phyloP scores from a whole-genome alignment of 257 asterid species.

The Solanum raphanifolium region DNA sequence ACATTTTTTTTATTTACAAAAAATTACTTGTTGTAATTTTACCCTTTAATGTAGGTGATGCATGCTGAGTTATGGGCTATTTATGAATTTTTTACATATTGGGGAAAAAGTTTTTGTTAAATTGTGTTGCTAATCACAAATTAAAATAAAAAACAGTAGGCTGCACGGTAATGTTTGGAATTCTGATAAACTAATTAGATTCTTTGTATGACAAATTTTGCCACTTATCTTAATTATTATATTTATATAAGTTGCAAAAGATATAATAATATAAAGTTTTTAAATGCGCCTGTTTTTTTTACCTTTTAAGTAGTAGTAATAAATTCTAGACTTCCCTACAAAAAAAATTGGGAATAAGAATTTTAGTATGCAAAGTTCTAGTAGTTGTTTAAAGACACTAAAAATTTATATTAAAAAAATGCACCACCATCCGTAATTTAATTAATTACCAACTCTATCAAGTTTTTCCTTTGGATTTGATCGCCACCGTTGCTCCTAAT shows the following conservation, averaged over 20 bases:
- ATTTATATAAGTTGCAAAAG: background rate
- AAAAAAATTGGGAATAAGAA: too few species aligned
- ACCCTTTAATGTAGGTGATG: background rate
- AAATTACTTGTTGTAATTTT: background rate
- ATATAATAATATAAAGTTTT: background rate
- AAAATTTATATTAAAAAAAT: background rate
- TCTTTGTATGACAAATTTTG: background rate
- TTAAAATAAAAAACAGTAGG: background rate
- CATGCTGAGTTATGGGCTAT: too few species aligned
- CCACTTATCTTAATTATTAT: background rate
- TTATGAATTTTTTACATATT: too few species aligned
- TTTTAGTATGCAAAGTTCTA: background rate
- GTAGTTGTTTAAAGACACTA: background rate
- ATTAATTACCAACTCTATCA: background rate
- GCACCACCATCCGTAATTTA: background rate
- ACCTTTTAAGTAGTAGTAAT: too few species aligned
- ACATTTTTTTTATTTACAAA: background rate
- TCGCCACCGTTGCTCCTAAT: background rate
- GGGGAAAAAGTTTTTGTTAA: background rate
- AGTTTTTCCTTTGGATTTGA: background rate
- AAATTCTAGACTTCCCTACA: too few species aligned
- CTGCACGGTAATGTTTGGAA: background rate
- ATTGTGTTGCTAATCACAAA: background rate
- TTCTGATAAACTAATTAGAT: background rate
- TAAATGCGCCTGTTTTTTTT: background rate